Conservation (phyloP, 2,329 filamentous ascomycete species). For the Fusarium drepaniforme region DNA sequence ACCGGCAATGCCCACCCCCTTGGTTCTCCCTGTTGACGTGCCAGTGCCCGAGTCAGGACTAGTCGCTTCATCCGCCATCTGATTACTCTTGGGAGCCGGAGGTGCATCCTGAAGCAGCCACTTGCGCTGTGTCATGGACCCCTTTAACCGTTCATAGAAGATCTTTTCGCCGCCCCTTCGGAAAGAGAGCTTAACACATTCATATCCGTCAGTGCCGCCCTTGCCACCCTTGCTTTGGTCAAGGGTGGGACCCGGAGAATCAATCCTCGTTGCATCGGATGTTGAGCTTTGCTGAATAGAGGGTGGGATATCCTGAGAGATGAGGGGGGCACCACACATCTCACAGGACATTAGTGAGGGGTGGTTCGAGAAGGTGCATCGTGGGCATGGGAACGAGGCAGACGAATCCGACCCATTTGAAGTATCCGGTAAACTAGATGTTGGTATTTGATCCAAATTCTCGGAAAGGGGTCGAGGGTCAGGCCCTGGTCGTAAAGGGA, state of each 20-base stretch:
- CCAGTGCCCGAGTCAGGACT: constrained; percentile 43
- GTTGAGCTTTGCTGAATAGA: constrained; percentile 49
- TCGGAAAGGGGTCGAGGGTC: constrained; percentile 24
- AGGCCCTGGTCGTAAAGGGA: constrained; percentile 47
- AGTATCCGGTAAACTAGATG: constrained; percentile 2
- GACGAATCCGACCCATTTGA: constrained; percentile 16
- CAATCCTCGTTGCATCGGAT: constrained; percentile 62
- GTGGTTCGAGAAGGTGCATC: constrained; percentile 95
- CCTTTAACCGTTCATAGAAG: constrained; percentile 90
- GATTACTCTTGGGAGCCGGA: constrained; percentile 77
- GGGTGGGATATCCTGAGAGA: constrained; percentile 62
- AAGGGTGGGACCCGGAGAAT: constrained; percentile 83
- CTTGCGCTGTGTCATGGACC: constrained; percentile 90
- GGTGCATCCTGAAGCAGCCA: constrained; percentile 94
- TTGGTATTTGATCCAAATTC: constrained; percentile 6
- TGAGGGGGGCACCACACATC: constrained; percentile 85
- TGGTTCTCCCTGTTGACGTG: constrained; percentile 54
- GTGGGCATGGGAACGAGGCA: constrained; percentile 75
- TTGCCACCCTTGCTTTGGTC: constrained; percentile 48
- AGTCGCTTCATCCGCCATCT: constrained; percentile 51
- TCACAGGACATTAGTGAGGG: constrained; percentile 88
- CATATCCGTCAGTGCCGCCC: constrained; percentile 67
- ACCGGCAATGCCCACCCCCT: constrained; percentile 89
- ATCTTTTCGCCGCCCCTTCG: constrained; percentile 89
- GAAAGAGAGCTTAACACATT: constrained; percentile 93